A percentile compares a stretch with the other conserved stretches of the same genome.
phyloP scores from a whole-genome alignment of 371 early-diverging fungal genomes.

The Mycotypha africana region DNA sequence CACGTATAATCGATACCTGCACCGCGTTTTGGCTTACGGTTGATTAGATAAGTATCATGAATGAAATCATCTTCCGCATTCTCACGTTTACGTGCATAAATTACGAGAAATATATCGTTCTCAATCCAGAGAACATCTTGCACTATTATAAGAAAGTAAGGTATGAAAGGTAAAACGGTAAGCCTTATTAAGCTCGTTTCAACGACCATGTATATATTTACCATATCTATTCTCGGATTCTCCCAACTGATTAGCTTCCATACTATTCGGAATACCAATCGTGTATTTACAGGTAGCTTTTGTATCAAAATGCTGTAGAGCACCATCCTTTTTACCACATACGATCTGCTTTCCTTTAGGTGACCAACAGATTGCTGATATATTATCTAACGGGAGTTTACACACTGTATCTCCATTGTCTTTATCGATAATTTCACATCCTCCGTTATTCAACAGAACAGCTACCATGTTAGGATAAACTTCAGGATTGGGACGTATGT shows the following conservation, averaged over 20 bases:
- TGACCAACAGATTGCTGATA: conserved; percentile 48
- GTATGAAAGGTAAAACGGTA: too few relatives aligned
- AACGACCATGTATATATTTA: conserved; percentile 4
- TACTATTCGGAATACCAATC: conserved; percentile 14
- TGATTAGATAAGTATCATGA: conserved; percentile 30
- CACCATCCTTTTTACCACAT: conserved; percentile 36
- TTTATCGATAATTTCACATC: conserved; percentile 20
- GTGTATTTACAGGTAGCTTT: conserved; percentile 24
- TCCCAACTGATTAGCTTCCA: conserved; percentile 15
- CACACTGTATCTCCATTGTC: conserved; percentile 13
- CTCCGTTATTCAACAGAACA: conserved; percentile 19
- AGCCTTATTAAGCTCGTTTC: too few relatives aligned
- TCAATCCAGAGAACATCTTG: conserved; percentile 41
- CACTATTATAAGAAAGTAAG: too few relatives aligned
- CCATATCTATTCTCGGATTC: conserved; percentile 24
- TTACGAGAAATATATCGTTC: conserved; percentile 26
- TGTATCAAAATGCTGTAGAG: conserved; percentile 27
- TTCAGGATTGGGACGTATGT: conserved; percentile 41
- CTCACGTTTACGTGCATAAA: conserved; percentile 20
- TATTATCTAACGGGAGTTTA: conserved; percentile 14
- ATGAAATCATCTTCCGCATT: conserved; percentile 17
- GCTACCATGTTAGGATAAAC: conserved; percentile 25
- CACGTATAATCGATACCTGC: conserved; percentile 17
- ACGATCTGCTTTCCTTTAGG: conserved; percentile 53
- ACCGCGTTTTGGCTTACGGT: conserved; percentile 19